phyloP scores from a whole-genome alignment of 257 asterid genomes.

The Oldenlandia corymbosa region DNA sequence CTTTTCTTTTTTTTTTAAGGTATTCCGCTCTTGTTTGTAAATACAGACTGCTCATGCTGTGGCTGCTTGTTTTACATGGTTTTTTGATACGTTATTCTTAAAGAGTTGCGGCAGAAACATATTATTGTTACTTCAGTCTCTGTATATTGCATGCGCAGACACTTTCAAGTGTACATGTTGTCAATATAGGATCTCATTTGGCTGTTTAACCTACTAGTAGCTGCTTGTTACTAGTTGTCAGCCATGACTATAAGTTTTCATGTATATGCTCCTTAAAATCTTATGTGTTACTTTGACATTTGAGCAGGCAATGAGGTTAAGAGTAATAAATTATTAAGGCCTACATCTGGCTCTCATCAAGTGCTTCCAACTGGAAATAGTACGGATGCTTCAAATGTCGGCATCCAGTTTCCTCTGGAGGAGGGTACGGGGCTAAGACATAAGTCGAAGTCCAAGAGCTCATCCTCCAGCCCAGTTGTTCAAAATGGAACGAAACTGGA shows the following conservation, averaged over 20 bases:
- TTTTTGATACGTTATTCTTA: neutral
- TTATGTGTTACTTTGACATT: conserved; percentile 4
- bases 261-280: conserved; percentile 20
- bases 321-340: conserved; percentile 24
- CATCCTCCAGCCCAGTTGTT: conserved; percentile 26
- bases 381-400: conserved; percentile 20
- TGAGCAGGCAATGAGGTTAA: conserved; percentile 30
- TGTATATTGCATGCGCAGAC: neutral
- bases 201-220: neutral
- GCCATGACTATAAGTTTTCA: conserved; percentile 10
- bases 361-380: conserved; percentile 28
- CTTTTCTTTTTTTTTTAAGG: too few species aligned
- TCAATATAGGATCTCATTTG: neutral
- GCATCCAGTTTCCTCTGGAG: conserved; percentile 16
- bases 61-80: neutral
- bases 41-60: neutral
- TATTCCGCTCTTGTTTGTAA: neutral
- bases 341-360: conserved; percentile 27
- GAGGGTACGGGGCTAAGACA: conserved; percentile 12
- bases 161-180: neutral
- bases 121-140: neutral
- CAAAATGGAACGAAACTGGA: conserved; percentile 23
- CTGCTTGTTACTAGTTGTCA: neutral
- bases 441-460: conserved; percentile 21
- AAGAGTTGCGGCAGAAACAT: neutral